A percentile compares a stretch with the other conserved stretches of the same genome.
Conservation (phyloP, 2,329 filamentous ascomycete genomes). For the Hypoxylon sp. region DNA sequence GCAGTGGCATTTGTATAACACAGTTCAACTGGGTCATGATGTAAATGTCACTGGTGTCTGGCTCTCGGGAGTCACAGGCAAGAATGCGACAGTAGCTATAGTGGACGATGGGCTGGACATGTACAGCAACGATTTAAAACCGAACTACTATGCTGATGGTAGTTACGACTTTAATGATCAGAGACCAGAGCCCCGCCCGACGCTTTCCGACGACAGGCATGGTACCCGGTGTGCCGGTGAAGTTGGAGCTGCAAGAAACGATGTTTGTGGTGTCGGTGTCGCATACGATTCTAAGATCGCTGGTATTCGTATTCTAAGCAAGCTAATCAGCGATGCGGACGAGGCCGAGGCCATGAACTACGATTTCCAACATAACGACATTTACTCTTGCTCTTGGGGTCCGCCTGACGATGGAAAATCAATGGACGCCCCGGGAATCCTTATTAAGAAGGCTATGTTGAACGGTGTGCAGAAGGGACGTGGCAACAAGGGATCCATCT, state of each 20-base stretch:
- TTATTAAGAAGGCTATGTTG: slow-evolving; percentile 92
- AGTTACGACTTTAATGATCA: slow-evolving; percentile 98
- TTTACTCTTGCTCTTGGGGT: slow-evolving; percentile 99
- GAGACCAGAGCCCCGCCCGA: slow-evolving; percentile 81
- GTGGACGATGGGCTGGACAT: slow-evolving; percentile 97
- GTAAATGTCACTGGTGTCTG: slow-evolving; percentile 97
- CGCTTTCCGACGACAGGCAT: slow-evolving; percentile 87
- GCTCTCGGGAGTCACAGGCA: slow-evolving; percentile 90
- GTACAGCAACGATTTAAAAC: slow-evolving; percentile 91
- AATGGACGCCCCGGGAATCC: slow-evolving; percentile 92
- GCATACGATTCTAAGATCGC: slow-evolving; percentile 93
- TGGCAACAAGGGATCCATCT: slow-evolving; percentile 86
- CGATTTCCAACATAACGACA: slow-evolving; percentile 90
- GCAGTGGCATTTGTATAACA: slow-evolving; percentile 96
- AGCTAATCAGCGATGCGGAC: slow-evolving; percentile 90
- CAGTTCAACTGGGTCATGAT: slow-evolving; percentile 85
- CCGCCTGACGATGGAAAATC: slow-evolving; percentile 92
- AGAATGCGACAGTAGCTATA: slow-evolving; percentile 90
- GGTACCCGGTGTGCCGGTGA: slow-evolving; percentile 96
- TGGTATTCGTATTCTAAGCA: slow-evolving; percentile 92
- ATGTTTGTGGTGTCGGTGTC: slow-evolving; percentile 95
- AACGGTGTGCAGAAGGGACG: slow-evolving; percentile 93
- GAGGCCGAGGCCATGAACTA: slow-evolving; percentile 95
- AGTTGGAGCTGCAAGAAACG: slow-evolving; percentile 90
- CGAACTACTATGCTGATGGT: slow-evolving; percentile 92